A percentile compares a stretch with the other conserved stretches of the same genome.
These are phyloP conservation scores for Carex myosuroides DNA, from an alignment of 176 grass and related monocot genomes.

Conservation along the genomic window DNA sequence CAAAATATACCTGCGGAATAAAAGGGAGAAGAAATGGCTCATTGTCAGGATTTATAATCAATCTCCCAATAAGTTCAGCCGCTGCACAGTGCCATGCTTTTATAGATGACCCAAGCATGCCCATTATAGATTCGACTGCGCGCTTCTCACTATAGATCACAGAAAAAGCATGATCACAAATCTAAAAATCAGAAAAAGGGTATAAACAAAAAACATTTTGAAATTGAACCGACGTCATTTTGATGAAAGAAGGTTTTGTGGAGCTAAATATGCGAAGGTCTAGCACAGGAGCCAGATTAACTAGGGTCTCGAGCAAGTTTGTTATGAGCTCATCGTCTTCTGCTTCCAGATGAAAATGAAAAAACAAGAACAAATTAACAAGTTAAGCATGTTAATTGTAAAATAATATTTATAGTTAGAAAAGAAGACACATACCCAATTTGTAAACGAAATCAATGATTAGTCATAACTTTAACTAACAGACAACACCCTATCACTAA, in stretches of 20 bases:
- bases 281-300: conserved; percentile 94
- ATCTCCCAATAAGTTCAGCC: conserved; percentile 87
- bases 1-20: conserved; percentile 41
- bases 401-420: background rate
- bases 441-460: background rate
- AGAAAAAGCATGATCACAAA: conserved; percentile 9
- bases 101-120: conserved; percentile 82
- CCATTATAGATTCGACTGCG: conserved; percentile 91
- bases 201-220: background rate
- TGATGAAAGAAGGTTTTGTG: conserved; percentile 79
- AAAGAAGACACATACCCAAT: background rate
- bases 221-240: conserved; percentile 62
- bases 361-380: background rate
- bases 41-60: conserved; percentile 99
- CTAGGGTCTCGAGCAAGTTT: conserved; percentile 93
- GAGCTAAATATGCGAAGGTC: conserved; percentile 97
- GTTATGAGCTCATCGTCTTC: conserved; percentile 98
- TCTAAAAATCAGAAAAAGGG: conserved; percentile 14
- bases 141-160: conserved; percentile 55
- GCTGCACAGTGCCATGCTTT: conserved; percentile 95
- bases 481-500: background rate
- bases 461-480: background rate
- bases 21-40: conserved; percentile 84
- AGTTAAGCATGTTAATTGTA: background rate
- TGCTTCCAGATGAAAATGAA: conserved; percentile 44